Conservation (phyloP, 371 early-diverging fungal genomes). For the Thermomucor indicae-seudaticae region DNA sequence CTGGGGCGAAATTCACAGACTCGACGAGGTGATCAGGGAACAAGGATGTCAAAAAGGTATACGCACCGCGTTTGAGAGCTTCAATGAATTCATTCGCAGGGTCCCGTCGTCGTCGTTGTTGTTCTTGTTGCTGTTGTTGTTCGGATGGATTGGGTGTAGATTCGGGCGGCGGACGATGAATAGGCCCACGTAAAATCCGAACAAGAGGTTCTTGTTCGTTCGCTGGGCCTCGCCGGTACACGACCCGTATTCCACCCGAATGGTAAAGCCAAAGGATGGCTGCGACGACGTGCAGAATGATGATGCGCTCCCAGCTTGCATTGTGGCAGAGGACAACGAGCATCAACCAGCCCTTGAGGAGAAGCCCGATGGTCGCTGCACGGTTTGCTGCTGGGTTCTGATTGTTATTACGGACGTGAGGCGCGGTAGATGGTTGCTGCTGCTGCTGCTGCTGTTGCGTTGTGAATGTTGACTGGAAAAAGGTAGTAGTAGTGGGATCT, state of each 20-base stretch:
- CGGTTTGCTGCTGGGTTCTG: constrained; percentile 15
- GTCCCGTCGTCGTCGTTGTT: constrained; percentile 1
- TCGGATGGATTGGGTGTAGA: not conserved
- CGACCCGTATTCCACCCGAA: constrained; percentile 39
- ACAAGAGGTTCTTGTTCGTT: too few species aligned
- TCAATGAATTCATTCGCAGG: constrained; percentile 5
- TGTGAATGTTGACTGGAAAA: not conserved
- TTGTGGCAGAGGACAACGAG: constrained; percentile 40
- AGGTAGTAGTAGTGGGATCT: constrained; percentile 1
- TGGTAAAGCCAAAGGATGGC: constrained; percentile 39
- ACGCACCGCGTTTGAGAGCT: constrained; percentile 28
- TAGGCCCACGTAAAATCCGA: constrained; percentile 1
- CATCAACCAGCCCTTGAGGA: constrained; percentile 30
- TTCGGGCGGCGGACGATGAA: constrained; percentile 2
- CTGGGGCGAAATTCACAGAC: too few species aligned
- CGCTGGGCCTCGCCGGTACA: constrained; percentile 24
- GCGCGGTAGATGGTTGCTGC: constrained; percentile 1
- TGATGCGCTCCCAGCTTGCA: constrained; percentile 34
- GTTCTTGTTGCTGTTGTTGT: not conserved
- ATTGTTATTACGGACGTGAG: constrained; percentile 4
- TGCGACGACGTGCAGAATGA: constrained; percentile 34
- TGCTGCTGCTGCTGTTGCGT: constrained; percentile 9
- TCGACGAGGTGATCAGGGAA: too few species aligned
- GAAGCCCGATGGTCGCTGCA: constrained; percentile 35
- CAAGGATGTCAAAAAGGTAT: constrained; percentile 38